Evolutionary conservation across 2,329 filamentous ascomycete species (phyloP), one percentile per base, ranked within the genome.

Genomic region (Remersonia thermophila): DNA sequence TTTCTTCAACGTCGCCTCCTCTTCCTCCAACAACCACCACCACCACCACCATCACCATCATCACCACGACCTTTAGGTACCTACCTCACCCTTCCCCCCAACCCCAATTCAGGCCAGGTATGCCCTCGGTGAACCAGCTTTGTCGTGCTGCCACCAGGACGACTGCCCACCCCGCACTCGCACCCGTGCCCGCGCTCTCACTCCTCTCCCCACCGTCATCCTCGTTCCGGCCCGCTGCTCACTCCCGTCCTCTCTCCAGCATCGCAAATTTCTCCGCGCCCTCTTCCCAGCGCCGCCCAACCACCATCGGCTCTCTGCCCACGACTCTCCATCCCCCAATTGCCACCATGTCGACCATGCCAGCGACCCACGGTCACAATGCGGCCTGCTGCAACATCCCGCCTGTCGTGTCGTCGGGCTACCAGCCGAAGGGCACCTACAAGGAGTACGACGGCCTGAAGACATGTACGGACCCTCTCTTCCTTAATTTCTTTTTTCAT

Each of bases 391-490:
- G 62, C 53, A 63, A 57, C 44, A 57, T 64, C 23, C 61, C 68
- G 2, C 65, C 67, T 1, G 57, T 71, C 33, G 55, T 66, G n/a
- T 49, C 53, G 11, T 44, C 54, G 0, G 63, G 58, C 6, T 71
- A 71, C 50, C 43, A 52, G 18, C 44, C 53, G 16, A 63, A 66
- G 48, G 68, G 68, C 36, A 50, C 51, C 20, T 71, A 66, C 43
- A 56, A 63, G 38, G 59, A 53, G 4, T 51, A 67, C 39, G 62
- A 55, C 11, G 62, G 59, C 15, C 39, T 63, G 15, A 67, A 66
- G 43, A 68, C 64, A 10, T 71, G 64, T 65, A 46, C 31, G 54
- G 39, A n/a, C n/a, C n/a, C n/a, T n/a, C n/a, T n/a, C n/a, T n/a
- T n/a, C 12, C n/a, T 9, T 4, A 13, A n/a, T n/a, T n/a, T n/a